Base-by-base conservation (phyloP, 139 green algal genomes). In the Chlorella vulgaris region DNA sequence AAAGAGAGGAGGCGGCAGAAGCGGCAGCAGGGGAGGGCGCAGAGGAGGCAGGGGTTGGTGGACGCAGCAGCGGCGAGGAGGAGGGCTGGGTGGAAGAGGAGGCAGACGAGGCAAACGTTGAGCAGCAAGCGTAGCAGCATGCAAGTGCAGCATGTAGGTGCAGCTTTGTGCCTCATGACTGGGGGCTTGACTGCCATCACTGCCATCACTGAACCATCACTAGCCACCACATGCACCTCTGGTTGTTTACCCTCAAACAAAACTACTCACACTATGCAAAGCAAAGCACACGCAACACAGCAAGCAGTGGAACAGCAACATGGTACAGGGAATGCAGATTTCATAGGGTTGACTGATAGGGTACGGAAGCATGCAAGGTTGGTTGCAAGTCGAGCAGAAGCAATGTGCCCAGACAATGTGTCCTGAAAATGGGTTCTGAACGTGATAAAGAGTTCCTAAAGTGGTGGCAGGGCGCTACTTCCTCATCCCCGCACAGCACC, bases 1-100 rank as follows among this genome's bases (percentile, higher is more conserved):
- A 92, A 38, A 68, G 81, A 35, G 43, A 76, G 61, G 65, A 87
- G 74, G 71, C 79, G 36, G 67, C 62, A n/a, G n/a, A n/a, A 50
- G 36, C 51, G 43, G n/a, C 22, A 71, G 62, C 0, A 36, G 61
- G 43, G 31, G 58, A 39, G 22, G 35, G 81, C 0, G 50, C 28
- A 8, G 51, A 18, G 1, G 2, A 2, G 47, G 47, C 47, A 33
- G 33, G 21, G 1, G 65, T n/a, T 1, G 35, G 10, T 7, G 65
- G 36, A 13, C 7, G 35, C 35, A 29, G 35, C 65, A 71, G 35
- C n/a, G 28, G 65, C 35, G 65, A 71, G 13, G 65, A 71, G 33
- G 33, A 43, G 65, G 69, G 69, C 24, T 38, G 42, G 31, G 70
- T 66, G 47, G 70, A 50, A 4, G 29, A 50, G 29, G 47, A 51